phyloP scores from a whole-genome alignment of 805 yeast species.

The Kodamaea kaohsiungensis region DNA sequence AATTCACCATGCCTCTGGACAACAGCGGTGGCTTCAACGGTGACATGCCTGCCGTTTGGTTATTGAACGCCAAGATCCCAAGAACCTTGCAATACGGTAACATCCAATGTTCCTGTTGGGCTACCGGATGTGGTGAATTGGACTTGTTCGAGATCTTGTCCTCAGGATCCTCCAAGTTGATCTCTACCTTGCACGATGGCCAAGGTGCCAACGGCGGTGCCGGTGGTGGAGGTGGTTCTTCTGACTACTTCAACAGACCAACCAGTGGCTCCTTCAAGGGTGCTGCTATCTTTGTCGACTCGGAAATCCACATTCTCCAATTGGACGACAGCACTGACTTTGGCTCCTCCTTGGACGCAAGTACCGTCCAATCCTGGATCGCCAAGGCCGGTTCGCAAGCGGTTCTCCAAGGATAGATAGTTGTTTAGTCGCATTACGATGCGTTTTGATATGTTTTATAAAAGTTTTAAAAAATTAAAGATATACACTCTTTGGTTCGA shows the following conservation, averaged over 20 bases:
- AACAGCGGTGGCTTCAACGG: constrained; percentile 55
- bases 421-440: neutral
- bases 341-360: constrained; percentile 48
- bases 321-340: constrained; percentile 55
- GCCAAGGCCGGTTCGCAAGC: constrained; percentile 51
- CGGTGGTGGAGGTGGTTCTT: constrained; percentile 82
- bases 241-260: constrained; percentile 89
- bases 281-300: constrained; percentile 74
- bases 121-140: constrained; percentile 95
- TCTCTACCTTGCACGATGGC: constrained; percentile 80
- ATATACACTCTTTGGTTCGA: too few species aligned
- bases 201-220: constrained; percentile 62
- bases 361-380: constrained; percentile 64
- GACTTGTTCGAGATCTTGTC: constrained; percentile 89
- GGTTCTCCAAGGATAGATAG: constrained; percentile 14
- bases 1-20: constrained; percentile 89
- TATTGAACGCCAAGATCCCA: constrained; percentile 92
- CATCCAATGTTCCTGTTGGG: constrained; percentile 90
- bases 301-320: constrained; percentile 58
- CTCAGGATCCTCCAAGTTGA: constrained; percentile 72
- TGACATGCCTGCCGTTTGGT: constrained; percentile 99
- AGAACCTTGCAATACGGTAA: constrained; percentile 94
- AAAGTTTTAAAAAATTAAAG: neutral
- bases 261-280: constrained; percentile 75
- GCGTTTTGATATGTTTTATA: neutral